A percentile compares a stretch with the other conserved stretches of the same genome.
phyloP scores from a whole-genome alignment of 2,329 filamentous ascomycete species.

The Exophiala mesophila region DNA sequence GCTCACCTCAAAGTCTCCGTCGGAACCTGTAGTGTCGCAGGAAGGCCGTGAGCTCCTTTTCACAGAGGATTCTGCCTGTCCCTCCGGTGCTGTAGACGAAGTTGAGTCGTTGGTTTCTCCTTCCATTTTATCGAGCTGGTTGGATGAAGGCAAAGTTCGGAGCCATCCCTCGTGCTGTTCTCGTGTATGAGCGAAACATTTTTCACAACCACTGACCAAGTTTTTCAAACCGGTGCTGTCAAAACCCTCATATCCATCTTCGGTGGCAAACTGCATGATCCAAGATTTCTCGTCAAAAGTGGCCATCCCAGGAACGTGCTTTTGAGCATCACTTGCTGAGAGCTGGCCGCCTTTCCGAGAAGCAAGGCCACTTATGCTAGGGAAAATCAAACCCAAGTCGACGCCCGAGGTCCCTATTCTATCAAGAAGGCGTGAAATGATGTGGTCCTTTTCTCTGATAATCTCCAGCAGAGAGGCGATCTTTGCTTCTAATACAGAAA shows the following conservation, averaged over 20 bases:
- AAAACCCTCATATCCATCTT: constrained; percentile 20
- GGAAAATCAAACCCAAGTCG: constrained; percentile 55
- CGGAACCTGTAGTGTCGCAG: constrained; percentile 13
- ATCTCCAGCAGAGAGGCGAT: constrained; percentile 46
- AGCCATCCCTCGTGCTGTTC: constrained; percentile 19
- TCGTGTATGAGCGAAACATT: constrained; percentile 19
- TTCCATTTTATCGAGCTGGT: not conserved
- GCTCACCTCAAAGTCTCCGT: constrained; percentile 24
- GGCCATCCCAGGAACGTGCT: constrained; percentile 51
- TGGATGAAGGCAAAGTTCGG: constrained; percentile 8
- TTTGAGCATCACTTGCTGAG: constrained; percentile 46
- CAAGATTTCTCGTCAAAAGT: constrained; percentile 49
- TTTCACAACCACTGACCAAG: constrained; percentile 19
- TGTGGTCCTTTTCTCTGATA: constrained; percentile 54
- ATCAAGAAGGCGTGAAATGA: constrained; percentile 55
- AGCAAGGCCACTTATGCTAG: constrained; percentile 46
- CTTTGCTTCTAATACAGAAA: constrained; percentile 44
- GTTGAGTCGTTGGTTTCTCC: no score
- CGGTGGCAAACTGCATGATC: constrained; percentile 30
- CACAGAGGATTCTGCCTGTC: no score
- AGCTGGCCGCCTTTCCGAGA: constrained; percentile 40
- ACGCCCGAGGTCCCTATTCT: constrained; percentile 53
- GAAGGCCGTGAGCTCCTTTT: no score
- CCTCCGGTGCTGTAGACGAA: no score
- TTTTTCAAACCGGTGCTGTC: constrained; percentile 14